These are phyloP conservation scores for Colletotrichum simmondsii DNA, from an alignment of 2,329 filamentous ascomycete species.

Conservation along the genomic window DNA sequence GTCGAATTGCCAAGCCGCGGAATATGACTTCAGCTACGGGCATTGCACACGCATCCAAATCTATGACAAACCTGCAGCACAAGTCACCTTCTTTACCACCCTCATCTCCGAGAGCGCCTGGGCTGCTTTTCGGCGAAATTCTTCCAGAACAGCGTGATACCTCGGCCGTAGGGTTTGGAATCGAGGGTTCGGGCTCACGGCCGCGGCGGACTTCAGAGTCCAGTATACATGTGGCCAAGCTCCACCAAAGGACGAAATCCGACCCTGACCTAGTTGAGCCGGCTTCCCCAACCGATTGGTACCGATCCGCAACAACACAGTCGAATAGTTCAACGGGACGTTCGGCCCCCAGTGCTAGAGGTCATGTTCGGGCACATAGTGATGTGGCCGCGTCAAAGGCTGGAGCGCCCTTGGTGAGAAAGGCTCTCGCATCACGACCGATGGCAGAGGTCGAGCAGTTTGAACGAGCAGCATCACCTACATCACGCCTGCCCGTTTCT, in stretches of 20 bases:
- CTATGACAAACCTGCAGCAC: conserved; percentile 46
- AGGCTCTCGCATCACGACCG: conserved; percentile 41
- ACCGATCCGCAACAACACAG: conserved; percentile 53
- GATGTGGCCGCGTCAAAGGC: conserved; percentile 61
- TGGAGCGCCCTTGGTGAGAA: conserved; percentile 44
- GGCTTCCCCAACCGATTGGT: conserved; percentile 75
- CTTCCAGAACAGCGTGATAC: conserved; percentile 67
- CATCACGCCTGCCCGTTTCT: conserved; percentile 59
- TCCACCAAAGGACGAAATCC: conserved; percentile 65
- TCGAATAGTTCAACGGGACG: conserved; percentile 31
- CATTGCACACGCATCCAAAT: conserved; percentile 47
- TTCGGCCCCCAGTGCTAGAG: conserved; percentile 38
- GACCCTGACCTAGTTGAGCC: conserved; percentile 67
- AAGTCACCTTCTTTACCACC: conserved; percentile 36
- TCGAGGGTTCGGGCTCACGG: conserved; percentile 57
- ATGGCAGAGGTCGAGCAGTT: conserved; percentile 38
- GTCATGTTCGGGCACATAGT: conserved; percentile 66
- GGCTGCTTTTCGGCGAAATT: conserved; percentile 81
- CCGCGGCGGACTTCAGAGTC: conserved; percentile 78
- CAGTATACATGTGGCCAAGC: conserved; percentile 65
- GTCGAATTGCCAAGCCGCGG: conserved; percentile 66
- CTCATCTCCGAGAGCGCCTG: conserved; percentile 52
- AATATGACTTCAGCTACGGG: conserved; percentile 40
- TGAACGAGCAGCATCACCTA: conserved; percentile 40
- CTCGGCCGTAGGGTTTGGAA: conserved; percentile 69